Conservation (phyloP, 306 rosid genomes). For the Castanea crenata region DNA sequence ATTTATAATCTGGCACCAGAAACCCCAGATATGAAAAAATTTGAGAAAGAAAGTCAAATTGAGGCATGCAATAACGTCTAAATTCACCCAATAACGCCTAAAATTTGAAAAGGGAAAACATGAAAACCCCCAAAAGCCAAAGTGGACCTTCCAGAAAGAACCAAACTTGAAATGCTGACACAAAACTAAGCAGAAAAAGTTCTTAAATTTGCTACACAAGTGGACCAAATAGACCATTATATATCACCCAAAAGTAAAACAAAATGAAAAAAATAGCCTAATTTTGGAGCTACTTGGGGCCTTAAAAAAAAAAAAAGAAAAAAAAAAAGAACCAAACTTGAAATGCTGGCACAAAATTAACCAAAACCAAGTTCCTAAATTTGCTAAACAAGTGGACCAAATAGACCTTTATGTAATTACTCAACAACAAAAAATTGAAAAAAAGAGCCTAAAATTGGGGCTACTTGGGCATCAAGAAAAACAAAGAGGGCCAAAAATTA, state of each 20-base stretch:
- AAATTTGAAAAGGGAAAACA: background rate
- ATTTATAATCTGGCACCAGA: background rate
- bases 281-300: background rate
- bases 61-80: background rate
- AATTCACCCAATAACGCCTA: background rate
- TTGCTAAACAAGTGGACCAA: background rate
- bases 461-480: conserved; percentile 1
- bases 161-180: background rate
- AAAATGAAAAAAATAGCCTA: background rate
- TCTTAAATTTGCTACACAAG: background rate
- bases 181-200: background rate
- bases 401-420: background rate
- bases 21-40: background rate
- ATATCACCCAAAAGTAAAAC: background rate
- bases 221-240: background rate
- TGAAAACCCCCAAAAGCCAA: background rate
- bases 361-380: background rate
- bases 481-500: background rate
- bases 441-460: background rate
- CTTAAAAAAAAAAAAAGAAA: background rate
- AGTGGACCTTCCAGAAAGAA: background rate
- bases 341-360: background rate
- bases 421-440: background rate
- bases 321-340: background rate
- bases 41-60: background rate